Conservation (phyloP, 139 green algal genomes). For the Tetradesmus lagerheimii region DNA sequence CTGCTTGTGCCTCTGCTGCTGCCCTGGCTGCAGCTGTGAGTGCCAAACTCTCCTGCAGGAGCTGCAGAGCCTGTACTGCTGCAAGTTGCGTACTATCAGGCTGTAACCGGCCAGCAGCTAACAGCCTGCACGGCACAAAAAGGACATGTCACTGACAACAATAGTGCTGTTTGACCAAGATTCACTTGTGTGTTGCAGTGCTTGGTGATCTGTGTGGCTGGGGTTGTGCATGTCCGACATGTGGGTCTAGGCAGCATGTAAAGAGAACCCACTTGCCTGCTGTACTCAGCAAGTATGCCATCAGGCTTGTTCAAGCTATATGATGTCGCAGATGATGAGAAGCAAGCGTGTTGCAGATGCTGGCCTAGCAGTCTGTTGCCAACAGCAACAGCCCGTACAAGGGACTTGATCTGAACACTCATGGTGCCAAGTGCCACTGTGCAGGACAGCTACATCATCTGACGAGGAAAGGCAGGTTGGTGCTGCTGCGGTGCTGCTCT, state of each 20-base stretch:
- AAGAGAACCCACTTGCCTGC: not conserved
- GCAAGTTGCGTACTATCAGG: conserved; percentile 36
- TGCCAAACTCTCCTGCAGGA: conserved; percentile 21
- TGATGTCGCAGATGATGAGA: not conserved
- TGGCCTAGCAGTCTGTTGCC: not conserved
- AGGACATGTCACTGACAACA: not conserved
- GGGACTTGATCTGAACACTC: not conserved
- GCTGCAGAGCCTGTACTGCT: conserved; percentile 37
- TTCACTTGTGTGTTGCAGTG: not conserved
- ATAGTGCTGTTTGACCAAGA: not conserved
- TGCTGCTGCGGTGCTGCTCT: not conserved
- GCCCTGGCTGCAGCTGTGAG: not conserved
- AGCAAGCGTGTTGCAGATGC: not conserved
- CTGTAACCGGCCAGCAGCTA: conserved; percentile 20
- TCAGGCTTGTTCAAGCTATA: not conserved
- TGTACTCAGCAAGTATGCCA: conserved; percentile 12
- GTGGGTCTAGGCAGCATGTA: not conserved
- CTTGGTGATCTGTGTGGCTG: not conserved
- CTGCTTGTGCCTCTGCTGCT: conserved; percentile 24
- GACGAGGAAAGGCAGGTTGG: too few relatives aligned
- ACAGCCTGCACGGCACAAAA: conserved; percentile 7
- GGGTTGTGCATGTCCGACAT: not conserved
- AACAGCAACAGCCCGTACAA: not conserved
- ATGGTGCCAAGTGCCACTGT: not conserved
- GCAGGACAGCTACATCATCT: not conserved